A percentile compares a stretch with the other conserved stretches of the same genome.
Conservation (phyloP, 1,284 basidiomycete species). For the Omphalotus olearius region DNA sequence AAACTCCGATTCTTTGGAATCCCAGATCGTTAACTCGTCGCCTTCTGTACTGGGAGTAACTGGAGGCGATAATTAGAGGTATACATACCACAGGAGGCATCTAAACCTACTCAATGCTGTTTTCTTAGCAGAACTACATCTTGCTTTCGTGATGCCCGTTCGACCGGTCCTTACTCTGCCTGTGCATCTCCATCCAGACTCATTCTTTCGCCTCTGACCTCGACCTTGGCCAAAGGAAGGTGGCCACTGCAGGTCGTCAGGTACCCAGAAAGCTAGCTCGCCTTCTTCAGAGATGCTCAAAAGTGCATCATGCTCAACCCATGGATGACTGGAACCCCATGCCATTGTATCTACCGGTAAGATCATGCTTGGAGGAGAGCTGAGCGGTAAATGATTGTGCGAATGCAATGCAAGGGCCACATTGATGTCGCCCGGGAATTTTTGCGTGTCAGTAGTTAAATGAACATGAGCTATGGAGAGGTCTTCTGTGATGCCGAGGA, state of each 20-base stretch:
- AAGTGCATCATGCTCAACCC: slow-evolving; percentile 65
- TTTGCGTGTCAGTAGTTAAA: slow-evolving; percentile 24
- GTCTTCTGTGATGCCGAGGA: slow-evolving; percentile 58
- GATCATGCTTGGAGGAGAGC: slow-evolving; percentile 48
- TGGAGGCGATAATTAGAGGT: slow-evolving; percentile 23
- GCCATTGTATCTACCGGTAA: slow-evolving; percentile 90
- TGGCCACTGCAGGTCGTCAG: slow-evolving; percentile 35
- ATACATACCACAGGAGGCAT: background rate
- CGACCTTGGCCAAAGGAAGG: background rate
- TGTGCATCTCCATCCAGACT: slow-evolving; percentile 58
- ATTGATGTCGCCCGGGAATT: slow-evolving; percentile 21
- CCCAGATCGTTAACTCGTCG: slow-evolving; percentile 89
- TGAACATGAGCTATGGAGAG: slow-evolving; percentile 48
- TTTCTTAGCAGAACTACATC: slow-evolving; percentile 88
- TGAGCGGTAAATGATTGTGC: slow-evolving; percentile 45
- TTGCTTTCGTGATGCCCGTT: slow-evolving; percentile 58
- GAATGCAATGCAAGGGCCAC: slow-evolving; percentile 30
- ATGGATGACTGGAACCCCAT: slow-evolving; percentile 52
- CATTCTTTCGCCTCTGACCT: background rate
- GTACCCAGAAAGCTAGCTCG: slow-evolving; percentile 80
- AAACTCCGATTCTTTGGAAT: slow-evolving; percentile 92
- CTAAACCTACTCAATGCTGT: slow-evolving; percentile 63
- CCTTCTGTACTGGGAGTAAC: slow-evolving; percentile 53
- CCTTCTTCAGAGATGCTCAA: slow-evolving; percentile 73
- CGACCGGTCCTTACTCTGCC: slow-evolving; percentile 73